Base-by-base conservation (phyloP, 345 rosid species). In the Sonneratia alba region DNA sequence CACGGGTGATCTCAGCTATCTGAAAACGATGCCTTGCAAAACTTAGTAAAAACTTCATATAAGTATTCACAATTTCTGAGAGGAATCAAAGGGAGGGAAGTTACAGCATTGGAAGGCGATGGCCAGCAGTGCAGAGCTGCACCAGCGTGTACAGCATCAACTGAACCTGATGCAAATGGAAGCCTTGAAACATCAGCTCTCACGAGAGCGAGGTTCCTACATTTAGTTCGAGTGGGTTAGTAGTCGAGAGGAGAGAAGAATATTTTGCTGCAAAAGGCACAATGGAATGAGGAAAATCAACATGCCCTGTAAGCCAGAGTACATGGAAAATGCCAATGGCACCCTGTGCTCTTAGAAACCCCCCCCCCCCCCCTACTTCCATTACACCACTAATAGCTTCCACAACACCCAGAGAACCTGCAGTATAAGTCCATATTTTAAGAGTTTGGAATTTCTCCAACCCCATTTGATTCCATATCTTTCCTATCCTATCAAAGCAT, bases 51-150 rank as follows among this genome's bases (percentile, higher is more conserved):
- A 1, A 0, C 15, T 34, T 18, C 70, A 42, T 21, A n/a, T 36
- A 3, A 6, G 36, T 38, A 22, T 7, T 3, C 45, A 22, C 36
- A 45, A 36, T 70, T 70, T 70, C 2, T n/a, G 11, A 13, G 32
- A 45, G 66, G 21, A 36, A 15, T 36, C 16, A 21, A 0, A 36
- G 32, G 37, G 27, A 32, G 19, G 12, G 42, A 57, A 75, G 85
- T 82, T 84, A 87, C 97, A 69, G 97, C 98, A 80, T 85, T 95
- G 7, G 99, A 90, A 80, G 96, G 85, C 74, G 97, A 90, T 64
- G 99, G 93, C 97, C 99, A 95, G 75, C 97, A 95, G 61, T 92
- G 97, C 61, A 95, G 73, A 36, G 99, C 99, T 4, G 97, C 97
- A 73, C 93, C 97, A 76, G 97, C 99, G 77, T 95, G 99, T 72